Evolutionary conservation across 2,329 filamentous ascomycete genomes (phyloP), one percentile per base, ranked within the genome.

Genomic region (Curvularia hawaiiensis): DNA sequence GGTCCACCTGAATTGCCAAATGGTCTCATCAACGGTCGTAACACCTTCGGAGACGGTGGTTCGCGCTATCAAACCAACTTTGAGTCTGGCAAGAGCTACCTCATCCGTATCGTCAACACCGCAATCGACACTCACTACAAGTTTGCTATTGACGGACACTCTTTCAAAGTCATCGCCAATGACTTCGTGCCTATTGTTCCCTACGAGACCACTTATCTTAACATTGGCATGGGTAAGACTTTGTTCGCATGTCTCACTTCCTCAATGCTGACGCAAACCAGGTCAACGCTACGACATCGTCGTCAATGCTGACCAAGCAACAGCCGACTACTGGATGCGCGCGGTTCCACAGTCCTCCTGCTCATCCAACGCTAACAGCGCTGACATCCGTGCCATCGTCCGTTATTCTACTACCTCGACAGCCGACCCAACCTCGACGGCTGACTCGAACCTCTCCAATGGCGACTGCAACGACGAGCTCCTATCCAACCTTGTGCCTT

Each of bases 51-150:
- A 16, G 31, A 48, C n/a, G 52, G 30, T 39, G 26, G 26, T 3
- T 18, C 18, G 10, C 33, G 33, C 16, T 40, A 31, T 3, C 16
- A 41, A 12, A 31, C 48, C 47, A 72, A 73, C 3, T 58, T 68
- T 39, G 52, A 38, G 4, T 80, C 75, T 1, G 80, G 81, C 53
- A 80, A 77, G 70, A 79, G 70, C 6, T 81, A 87, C 66, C 82
- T 82, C 4, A 75, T 83, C 5, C 80, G 84, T 1, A 76, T 87
- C 50, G 78, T 86, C 67, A 87, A 87, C 71, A 64, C 79, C 7
- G 59, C 56, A 24, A 60, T 49, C 9, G 54, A 52, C 16, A 50
- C 54, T 1, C 45, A 41, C 31, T 45, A 56, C 12, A 26, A 56
- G 11, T 59, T 64, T 47, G 58, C 56, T 8, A 56, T 64, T 30